Base-by-base conservation (phyloP, 441 rosid genomes). In the Iberis amara region DNA sequence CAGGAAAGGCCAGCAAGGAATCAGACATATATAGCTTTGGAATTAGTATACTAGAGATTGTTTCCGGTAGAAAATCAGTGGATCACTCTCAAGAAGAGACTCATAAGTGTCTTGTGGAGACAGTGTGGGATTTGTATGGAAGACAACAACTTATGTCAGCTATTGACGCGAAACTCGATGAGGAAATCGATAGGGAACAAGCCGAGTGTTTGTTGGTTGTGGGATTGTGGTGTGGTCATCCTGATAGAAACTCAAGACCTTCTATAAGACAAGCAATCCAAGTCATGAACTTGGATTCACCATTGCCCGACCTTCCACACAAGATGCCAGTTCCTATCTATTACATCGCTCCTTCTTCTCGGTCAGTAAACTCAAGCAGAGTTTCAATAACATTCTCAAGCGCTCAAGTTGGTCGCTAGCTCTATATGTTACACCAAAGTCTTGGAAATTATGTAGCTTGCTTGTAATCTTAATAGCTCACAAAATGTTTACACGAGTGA, bases 241-340 rank as follows among this genome's bases (percentile, higher is more conserved):
- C 78, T 5, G 68, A 66, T 26, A 3, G 15, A 12, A 45, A 10
- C 14, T 14, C 58, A 0, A 67, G 75, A 13, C 77, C 77, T 7
- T 73, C 86, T 3, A 76, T 82, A 5, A 68, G 70, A 23, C 81
- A 76, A 48, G 84, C 71, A 2, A 76, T 79, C 33, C 77, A 76
- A 5, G 86, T 76, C 15, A 44, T 82, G 14, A 71, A 70, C 26
- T 66, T 66, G 4, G 79, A 82, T 36, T 73, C 69, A 0, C 60
- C 65, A 2, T 0, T 72, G 31, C 89, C 83, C 6, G 38, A 48
- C 55, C 76, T 77, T 38, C 78, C 78, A 0, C 4, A 10, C 6
- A 68, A 59, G 37, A 73, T 76, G 78, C 74, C 74, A 8, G 65
- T 70, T 39, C 76, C 83, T 23, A 21, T 18, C 1, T 18, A 18